Base-by-base conservation (phyloP, 768 basidiomycete species). In the Pisolithus tinctorius region DNA sequence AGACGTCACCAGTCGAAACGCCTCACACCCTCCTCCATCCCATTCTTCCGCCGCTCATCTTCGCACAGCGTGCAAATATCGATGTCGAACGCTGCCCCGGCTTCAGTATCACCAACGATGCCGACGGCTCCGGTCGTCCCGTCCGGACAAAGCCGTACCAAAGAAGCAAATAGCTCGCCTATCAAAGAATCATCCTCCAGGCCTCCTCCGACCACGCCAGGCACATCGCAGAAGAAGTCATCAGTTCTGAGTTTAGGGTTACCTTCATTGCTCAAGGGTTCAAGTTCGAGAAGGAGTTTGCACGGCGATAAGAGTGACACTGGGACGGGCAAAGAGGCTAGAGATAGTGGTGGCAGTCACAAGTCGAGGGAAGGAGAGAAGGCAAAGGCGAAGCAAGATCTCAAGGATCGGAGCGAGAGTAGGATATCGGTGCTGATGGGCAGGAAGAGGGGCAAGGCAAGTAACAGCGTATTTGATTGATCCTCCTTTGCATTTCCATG, bases 1-100 rank as follows among this genome's bases (percentile, higher is more conserved):
- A 80, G 83, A 48, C 81, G 84, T 38, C 77, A 79, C 27, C 81
- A 83, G 51, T 65, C 71, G 23, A 92, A 85, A 65, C 84, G 93
- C 52, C 79, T 93, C 43, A 93, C 93, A 1, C 92, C 92, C 1
- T 93, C 90, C 26, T 88, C 90, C 13, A 95, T 95, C 53, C 93
- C 93, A 2, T 95, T 95, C 70, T 94, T 95, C 74, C 81, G 90
- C 41, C 85, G 93, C 34, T 92, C 91, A 7, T 88, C 89, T 26
- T 93, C 93, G 6, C 88, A 92, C 62, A 89, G 87, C 13, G 85
- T 89, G 78, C 85, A 89, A 55, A 66, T 84, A 25, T 78, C 82
- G 17, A 72, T 80, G 6, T 62, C 67, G n/a, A 60, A 53, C 48
- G 51, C 62, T 48, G 62, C 75, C 26, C 67, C 75, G 14, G 68